These are phyloP conservation scores for Flueggea neowawraea DNA, from an alignment of 441 rosid genomes.

Conservation along the genomic window DNA sequence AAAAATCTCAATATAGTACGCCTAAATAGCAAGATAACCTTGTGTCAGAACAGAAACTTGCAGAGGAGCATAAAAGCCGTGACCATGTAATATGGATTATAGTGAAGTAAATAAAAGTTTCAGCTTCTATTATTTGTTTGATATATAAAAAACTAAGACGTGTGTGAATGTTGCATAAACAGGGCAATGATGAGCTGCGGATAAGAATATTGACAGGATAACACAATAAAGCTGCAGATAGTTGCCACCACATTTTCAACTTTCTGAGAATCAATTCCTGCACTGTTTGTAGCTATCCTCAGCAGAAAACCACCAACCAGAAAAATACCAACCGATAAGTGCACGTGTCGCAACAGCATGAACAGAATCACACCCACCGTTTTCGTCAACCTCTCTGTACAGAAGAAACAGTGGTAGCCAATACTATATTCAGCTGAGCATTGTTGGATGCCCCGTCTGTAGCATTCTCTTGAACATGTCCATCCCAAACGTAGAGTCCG, in stretches of 20 bases:
- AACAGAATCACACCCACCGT: background rate
- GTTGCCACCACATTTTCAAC: background rate
- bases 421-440: constrained; percentile 61
- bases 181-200: background rate
- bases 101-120: too few species aligned
- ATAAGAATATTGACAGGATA: constrained; percentile 8
- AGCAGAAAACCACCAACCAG: background rate
- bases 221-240: background rate
- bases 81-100: too few species aligned
- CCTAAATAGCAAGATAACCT: too few species aligned
- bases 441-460: constrained; percentile 91
- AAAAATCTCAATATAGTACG: too few species aligned
- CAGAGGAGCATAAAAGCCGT: too few species aligned
- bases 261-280: background rate
- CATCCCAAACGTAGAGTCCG: constrained; percentile 97
- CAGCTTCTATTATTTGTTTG: too few species aligned
- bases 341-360: constrained; percentile 5
- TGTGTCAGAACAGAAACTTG: too few species aligned
- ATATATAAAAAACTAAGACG: too few species aligned
- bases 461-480: constrained; percentile 94
- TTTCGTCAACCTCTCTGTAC: background rate
- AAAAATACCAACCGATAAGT: background rate
- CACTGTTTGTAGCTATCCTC: background rate
- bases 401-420: constrained; percentile 1
- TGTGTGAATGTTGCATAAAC: too few species aligned